phyloP scores from a whole-genome alignment of 164 flowering plant genomes.

The Stephania cephalantha region DNA sequence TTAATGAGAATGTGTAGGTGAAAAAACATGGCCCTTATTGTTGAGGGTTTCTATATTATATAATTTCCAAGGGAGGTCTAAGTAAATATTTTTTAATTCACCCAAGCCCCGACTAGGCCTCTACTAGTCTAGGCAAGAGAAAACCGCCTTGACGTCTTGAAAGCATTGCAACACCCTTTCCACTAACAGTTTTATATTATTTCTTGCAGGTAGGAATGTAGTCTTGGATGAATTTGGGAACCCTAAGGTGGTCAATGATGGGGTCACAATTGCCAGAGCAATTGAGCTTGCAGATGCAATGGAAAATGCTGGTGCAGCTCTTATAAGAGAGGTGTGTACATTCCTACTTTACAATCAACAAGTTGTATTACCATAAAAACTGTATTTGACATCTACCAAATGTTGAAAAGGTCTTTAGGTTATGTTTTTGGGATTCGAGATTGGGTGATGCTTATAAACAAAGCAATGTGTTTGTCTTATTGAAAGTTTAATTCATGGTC shows the following conservation, averaged over 20 bases:
- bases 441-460: neutral
- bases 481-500: neutral
- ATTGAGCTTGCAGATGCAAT: constrained; percentile 89
- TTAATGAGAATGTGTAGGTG: too few relatives aligned
- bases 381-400: neutral
- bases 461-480: too few relatives aligned
- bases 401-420: neutral
- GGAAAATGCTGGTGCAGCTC: constrained; percentile 99
- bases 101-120: too few relatives aligned
- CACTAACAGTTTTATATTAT: neutral
- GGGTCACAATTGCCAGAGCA: constrained; percentile 96
- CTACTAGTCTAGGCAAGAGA: too few relatives aligned
- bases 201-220: constrained; percentile 79
- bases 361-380: neutral
- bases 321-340: constrained; percentile 79
- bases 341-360: neutral
- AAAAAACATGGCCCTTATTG: too few relatives aligned
- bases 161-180: neutral
- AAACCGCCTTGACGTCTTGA: too few relatives aligned
- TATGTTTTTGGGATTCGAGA: neutral
- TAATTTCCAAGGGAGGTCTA: too few relatives aligned
- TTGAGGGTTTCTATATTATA: too few relatives aligned
- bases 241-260: constrained; percentile 98
- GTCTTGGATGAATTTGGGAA: constrained; percentile 88
- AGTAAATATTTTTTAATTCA: too few relatives aligned